A percentile compares a stretch with the other conserved stretches of the same genome.
These are phyloP conservation scores for Coemansia sp. DNA, from an alignment of 192 early-diverging fungal species.

Conservation along the genomic window DNA sequence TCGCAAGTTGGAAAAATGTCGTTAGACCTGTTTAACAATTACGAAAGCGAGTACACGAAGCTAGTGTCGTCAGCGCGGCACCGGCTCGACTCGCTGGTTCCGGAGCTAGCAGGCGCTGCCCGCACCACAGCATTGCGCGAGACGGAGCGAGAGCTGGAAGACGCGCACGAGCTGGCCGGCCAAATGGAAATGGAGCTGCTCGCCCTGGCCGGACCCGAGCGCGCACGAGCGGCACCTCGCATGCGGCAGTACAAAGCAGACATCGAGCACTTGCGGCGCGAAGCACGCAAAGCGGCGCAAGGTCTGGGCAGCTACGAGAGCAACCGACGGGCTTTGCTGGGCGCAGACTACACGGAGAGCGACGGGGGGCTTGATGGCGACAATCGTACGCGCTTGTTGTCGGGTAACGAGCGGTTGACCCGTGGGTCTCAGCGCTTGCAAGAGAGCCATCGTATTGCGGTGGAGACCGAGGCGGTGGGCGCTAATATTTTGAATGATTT, in stretches of 20 bases:
- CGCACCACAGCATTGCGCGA: slow-evolving; percentile 1
- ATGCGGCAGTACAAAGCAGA: slow-evolving; percentile 76
- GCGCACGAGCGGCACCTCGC: slow-evolving; percentile 64
- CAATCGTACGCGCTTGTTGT: slow-evolving; percentile 75
- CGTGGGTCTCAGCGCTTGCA: slow-evolving; percentile 78
- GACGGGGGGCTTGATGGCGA: slow-evolving; percentile 61
- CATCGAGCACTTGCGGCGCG: slow-evolving; percentile 74
- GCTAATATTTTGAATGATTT: slow-evolving; percentile 79
- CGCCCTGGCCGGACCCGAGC: slow-evolving; percentile 64
- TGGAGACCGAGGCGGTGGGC: slow-evolving; percentile 89
- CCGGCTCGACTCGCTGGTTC: slow-evolving; percentile 62
- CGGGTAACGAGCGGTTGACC: slow-evolving; percentile 83
- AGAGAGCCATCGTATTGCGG: slow-evolving; percentile 82
- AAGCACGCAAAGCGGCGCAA: slow-evolving; percentile 49
- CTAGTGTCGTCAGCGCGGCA: slow-evolving; percentile 59
- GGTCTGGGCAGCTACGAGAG: slow-evolving; percentile 31
- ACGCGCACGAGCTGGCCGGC: slow-evolving; percentile 76
- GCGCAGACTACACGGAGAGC: slow-evolving; percentile 41
- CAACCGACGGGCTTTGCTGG: slow-evolving; percentile 66
- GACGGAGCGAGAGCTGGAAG: slow-evolving; percentile 10
- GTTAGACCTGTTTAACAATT: slow-evolving; percentile 81
- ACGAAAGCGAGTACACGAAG: slow-evolving; percentile 79
- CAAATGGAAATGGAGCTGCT: slow-evolving; percentile 94
- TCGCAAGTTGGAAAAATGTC: slow-evolving; percentile 22
- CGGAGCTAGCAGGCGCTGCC: slow-evolving; percentile 61